phyloP scores from a whole-genome alignment of 768 basidiomycete species.

The Termitomyces sp. region DNA sequence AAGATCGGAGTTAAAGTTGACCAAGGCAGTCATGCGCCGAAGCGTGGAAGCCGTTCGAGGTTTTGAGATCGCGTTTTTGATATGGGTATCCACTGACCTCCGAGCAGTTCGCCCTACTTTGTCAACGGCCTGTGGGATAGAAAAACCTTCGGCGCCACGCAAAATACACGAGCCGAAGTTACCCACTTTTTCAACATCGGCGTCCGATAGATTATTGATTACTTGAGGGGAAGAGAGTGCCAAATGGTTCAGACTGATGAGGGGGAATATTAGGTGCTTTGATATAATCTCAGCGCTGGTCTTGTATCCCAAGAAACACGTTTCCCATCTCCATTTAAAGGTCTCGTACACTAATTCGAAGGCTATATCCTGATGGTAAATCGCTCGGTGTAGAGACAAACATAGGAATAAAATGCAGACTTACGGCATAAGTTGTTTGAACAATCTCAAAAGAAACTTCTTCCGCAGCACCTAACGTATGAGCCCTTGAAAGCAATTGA shows the following conservation, averaged over 20 bases:
- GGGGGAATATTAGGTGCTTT: constrained; percentile 70
- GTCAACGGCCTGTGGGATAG: constrained; percentile 50
- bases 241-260: constrained; percentile 66
- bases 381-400: constrained; percentile 1
- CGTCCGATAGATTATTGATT: constrained; percentile 47
- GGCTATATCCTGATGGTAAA: constrained; percentile 50
- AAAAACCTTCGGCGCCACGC: constrained; percentile 5
- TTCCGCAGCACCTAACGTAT: constrained; percentile 55
- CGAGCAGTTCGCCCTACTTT: constrained; percentile 66
- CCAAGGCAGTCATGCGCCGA: constrained; percentile 65
- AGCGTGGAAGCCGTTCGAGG: constrained; percentile 64
- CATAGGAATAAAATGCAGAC: constrained; percentile 13
- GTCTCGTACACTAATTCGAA: constrained; percentile 51
- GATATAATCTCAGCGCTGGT: constrained; percentile 69
- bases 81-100: constrained; percentile 62
- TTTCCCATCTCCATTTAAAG: constrained; percentile 82
- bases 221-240: constrained; percentile 58
- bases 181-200: constrained; percentile 62
- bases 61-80: constrained; percentile 65
- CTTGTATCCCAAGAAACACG: constrained; percentile 56
- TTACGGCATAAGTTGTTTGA: constrained; percentile 55
- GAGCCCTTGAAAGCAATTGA: constrained; percentile 48
- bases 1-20: constrained; percentile 59
- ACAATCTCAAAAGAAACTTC: constrained; percentile 56
- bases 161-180: neutral